phyloP scores from a whole-genome alignment of 1,139 yeast species.

The Nakaseomyces kungkrabaensis region DNA sequence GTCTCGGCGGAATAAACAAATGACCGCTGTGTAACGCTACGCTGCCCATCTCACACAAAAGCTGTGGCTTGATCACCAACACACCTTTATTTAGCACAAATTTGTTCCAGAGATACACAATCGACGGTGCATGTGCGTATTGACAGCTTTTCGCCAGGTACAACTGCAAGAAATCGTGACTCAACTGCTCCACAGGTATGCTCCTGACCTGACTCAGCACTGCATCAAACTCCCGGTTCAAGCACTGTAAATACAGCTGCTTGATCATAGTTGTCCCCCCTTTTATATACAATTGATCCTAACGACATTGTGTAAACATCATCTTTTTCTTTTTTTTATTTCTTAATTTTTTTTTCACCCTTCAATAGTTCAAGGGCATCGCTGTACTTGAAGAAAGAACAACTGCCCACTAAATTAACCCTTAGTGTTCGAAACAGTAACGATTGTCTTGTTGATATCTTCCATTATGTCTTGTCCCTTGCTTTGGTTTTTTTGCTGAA shows the following conservation, averaged over 20 bases:
- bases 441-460: no score
- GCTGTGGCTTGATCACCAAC: constrained; percentile 16
- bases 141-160: constrained; percentile 20
- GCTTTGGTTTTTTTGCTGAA: no score
- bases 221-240: constrained; percentile 20
- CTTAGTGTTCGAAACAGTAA: no score
- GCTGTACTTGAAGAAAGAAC: no score
- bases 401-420: no score
- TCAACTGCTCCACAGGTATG: constrained; percentile 15
- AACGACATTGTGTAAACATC: no score
- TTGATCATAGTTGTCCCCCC: constrained; percentile 5
- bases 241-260: constrained; percentile 14
- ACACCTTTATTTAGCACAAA: constrained; percentile 18
- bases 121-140: constrained; percentile 22
- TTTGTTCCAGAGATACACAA: constrained; percentile 24
- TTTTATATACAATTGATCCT: no score
- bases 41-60: constrained; percentile 21
- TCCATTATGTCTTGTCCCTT: no score
- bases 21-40: constrained; percentile 18
- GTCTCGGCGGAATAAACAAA: constrained; percentile 15
- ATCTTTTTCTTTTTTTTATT: no score
- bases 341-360: no score
- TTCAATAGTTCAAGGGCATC: no score
- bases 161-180: constrained; percentile 18
- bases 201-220: constrained; percentile 11